phyloP scores from a whole-genome alignment of 345 rosid genomes.

The Rubroshorea leprosula region DNA sequence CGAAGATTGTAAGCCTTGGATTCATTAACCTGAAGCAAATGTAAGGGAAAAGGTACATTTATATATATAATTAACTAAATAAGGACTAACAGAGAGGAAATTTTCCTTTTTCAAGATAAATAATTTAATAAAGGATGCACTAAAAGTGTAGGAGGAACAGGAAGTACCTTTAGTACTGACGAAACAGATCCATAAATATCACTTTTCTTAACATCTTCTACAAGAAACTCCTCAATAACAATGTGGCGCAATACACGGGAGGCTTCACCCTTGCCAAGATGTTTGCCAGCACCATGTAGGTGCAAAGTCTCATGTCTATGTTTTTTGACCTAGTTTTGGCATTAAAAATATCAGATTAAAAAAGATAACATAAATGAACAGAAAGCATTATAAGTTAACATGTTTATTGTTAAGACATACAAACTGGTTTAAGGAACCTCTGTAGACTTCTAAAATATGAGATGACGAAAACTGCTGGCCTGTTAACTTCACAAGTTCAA shows the following conservation, averaged over 20 bases:
- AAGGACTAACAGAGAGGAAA: neutral
- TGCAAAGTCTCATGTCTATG: constrained; percentile 72
- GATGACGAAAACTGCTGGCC: constrained; percentile 81
- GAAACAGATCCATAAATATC: constrained; percentile 90
- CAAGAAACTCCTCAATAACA: constrained; percentile 72
- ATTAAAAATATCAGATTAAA: constrained; percentile 13
- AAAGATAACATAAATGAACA: constrained; percentile 13
- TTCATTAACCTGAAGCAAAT: constrained; percentile 66
- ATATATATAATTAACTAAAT: neutral
- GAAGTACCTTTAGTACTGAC: constrained; percentile 73
- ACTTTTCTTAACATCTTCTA: constrained; percentile 94
- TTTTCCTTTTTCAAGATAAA: neutral
- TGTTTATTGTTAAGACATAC: constrained; percentile 36
- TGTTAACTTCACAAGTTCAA: constrained; percentile 77
- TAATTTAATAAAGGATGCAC: neutral
- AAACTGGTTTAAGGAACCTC: constrained; percentile 85
- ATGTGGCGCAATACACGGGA: constrained; percentile 81
- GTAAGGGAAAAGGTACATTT: constrained; percentile 4
- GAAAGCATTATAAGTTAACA: neutral
- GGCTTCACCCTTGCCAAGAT: constrained; percentile 72
- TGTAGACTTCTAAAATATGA: constrained; percentile 85
- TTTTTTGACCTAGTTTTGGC: constrained; percentile 66
- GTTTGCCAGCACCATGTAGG: constrained; percentile 95
- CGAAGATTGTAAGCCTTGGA: constrained; percentile 49
- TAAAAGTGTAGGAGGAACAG: constrained; percentile 10